Percentiles rank a stretch among this genome's conserved stretches.
Evolutionary conservation across 2,329 filamentous ascomycete species (phyloP).

Genomic region (Nigrospora sphaerica): DNA sequence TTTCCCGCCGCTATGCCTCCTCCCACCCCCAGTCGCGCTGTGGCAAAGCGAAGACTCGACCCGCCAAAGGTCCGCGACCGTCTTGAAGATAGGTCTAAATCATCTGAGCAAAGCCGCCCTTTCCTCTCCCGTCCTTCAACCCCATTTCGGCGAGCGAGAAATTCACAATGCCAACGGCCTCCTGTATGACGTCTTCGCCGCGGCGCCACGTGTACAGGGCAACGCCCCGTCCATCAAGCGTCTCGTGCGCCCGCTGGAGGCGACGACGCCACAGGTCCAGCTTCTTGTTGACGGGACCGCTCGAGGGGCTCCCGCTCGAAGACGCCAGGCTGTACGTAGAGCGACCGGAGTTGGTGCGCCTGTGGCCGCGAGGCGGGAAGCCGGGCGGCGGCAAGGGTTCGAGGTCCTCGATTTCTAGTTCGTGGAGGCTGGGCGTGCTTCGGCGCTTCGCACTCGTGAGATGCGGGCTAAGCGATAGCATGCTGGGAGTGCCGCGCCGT

Average conservation of each 20-base stretch:
- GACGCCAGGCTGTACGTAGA: conserved; percentile 14
- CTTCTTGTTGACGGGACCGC: conserved; percentile 50
- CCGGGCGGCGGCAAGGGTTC: conserved; percentile 31
- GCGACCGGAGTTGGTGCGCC: background rate
- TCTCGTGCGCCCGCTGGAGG: conserved; percentile 55
- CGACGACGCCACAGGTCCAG: conserved; percentile 66
- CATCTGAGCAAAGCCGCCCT: background rate
- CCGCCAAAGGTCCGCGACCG: too few species aligned
- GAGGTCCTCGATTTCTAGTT: conserved; percentile 32
- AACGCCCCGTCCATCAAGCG: conserved; percentile 58
- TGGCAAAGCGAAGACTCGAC: too few species aligned
- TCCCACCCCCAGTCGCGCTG: too few species aligned
- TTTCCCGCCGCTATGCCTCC: too few species aligned
- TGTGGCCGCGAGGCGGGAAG: conserved; percentile 13
- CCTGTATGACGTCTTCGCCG: conserved; percentile 61
- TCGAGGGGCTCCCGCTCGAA: conserved; percentile 12
- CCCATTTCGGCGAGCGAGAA: conserved; percentile 40
- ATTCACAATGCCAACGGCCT: conserved; percentile 59
- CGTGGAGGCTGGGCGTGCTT: conserved; percentile 17
- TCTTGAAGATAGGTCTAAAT: too few species aligned
- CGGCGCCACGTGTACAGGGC: conserved; percentile 65
- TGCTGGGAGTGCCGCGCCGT: conserved; percentile 32
- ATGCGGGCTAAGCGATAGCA: conserved; percentile 21
- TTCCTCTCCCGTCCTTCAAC: conserved; percentile 1
- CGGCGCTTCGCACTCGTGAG: conserved; percentile 15